Conservation (phyloP, 192 early-diverging fungal species). For the Rhizophagus sp. region DNA sequence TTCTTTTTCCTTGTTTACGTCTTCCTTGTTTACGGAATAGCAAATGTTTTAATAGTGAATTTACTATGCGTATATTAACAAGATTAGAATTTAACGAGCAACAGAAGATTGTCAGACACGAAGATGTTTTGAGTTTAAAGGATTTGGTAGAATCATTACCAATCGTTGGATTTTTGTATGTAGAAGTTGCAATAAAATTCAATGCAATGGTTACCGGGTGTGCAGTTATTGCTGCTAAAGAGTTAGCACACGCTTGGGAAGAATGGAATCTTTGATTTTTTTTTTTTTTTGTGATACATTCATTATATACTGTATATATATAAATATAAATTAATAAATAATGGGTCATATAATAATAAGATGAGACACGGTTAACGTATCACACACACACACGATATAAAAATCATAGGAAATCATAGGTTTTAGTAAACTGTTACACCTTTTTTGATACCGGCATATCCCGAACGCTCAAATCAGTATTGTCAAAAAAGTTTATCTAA, state of each 20-base stretch:
- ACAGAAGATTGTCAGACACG: constrained; percentile 23
- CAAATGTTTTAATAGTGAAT: background rate
- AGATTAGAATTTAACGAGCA: constrained; percentile 29
- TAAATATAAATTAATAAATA: too few relatives aligned
- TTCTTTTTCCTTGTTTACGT: background rate
- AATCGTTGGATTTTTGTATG: constrained; percentile 18
- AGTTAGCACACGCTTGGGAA: background rate
- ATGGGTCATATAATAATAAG: too few relatives aligned
- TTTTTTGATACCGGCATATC: too few relatives aligned
- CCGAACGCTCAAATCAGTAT: too few relatives aligned
- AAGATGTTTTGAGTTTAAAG: constrained; percentile 27
- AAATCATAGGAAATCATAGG: too few relatives aligned
- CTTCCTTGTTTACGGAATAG: background rate
- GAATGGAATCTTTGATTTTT: background rate
- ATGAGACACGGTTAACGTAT: too few relatives aligned
- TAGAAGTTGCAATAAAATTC: background rate
- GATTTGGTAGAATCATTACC: constrained; percentile 23
- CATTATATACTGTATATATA: too few relatives aligned
- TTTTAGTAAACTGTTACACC: too few relatives aligned
- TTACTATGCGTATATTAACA: background rate
- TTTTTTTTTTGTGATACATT: too few relatives aligned
- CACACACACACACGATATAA: too few relatives aligned
- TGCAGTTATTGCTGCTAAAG: background rate
- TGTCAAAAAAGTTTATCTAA: too few relatives aligned
- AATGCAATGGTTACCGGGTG: background rate